A percentile compares a stretch with the other conserved stretches of the same genome.
Evolutionary conservation across 2,329 filamentous ascomycete genomes (phyloP).

Genomic region (Paraconiothyrium brasiliense): DNA sequence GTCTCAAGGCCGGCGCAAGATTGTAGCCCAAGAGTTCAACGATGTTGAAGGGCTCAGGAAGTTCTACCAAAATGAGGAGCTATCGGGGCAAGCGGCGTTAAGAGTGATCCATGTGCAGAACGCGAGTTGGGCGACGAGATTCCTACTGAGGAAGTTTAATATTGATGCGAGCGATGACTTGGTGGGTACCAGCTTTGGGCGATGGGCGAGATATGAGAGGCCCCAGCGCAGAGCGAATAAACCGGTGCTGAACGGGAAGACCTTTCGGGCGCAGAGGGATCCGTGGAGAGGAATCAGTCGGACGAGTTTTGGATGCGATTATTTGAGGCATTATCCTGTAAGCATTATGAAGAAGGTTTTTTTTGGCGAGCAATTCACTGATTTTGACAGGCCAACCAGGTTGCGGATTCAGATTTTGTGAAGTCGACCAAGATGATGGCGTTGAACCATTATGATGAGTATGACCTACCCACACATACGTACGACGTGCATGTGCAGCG

Average conservation of each 20-base stretch:
- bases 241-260: constrained; percentile 61
- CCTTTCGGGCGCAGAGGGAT: constrained; percentile 61
- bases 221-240: constrained; percentile 60
- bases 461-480: constrained; percentile 55
- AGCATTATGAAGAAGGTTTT: background rate
- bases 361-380: background rate
- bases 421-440: constrained; percentile 58
- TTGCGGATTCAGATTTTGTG: constrained; percentile 24
- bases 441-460: constrained; percentile 59
- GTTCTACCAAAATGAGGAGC: constrained; percentile 53
- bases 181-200: constrained; percentile 60
- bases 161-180: constrained; percentile 59
- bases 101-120: constrained; percentile 63
- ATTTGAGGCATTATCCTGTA: constrained; percentile 56
- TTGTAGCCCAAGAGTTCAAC: constrained; percentile 60
- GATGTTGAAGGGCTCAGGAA: constrained; percentile 55
- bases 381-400: constrained; percentile 27
- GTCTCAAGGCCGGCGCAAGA: constrained; percentile 52
- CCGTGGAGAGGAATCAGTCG: constrained; percentile 61
- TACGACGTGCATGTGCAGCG: constrained; percentile 62
- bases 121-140: constrained; percentile 60
- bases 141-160: constrained; percentile 62
- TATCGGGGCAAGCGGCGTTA: constrained; percentile 47
- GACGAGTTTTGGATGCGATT: constrained; percentile 62
- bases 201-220: constrained; percentile 59